Base-by-base conservation (phyloP, 164 flowering plant species). In the Aristolochia contorta region DNA sequence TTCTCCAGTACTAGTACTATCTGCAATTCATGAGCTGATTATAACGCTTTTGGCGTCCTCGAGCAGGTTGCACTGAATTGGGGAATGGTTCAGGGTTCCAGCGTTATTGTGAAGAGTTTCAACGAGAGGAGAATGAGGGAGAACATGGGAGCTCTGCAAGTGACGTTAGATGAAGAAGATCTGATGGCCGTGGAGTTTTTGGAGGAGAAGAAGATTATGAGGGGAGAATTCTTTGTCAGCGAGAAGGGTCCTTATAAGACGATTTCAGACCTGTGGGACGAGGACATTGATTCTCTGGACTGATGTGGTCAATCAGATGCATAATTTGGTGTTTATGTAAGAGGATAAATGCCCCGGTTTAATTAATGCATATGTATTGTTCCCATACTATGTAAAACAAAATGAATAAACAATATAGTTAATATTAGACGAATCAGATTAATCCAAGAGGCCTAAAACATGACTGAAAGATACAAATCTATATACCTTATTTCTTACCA, bases 31-130 rank as follows among this genome's bases (percentile, higher is more conserved):
- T n/a, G n/a, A n/a, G n/a, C n/a, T n/a, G n/a, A n/a, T n/a, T n/a
- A n/a, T n/a, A n/a, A n/a, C n/a, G n/a, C n/a, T n/a, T n/a, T n/a
- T 53, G 24, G 21, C 21, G 48, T 21, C 20, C 54, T 3, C 56
- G 1, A 65, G 47, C 60, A 86, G 94, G 87, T 87, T 65, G 91
- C 89, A 25, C 63, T 89, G 15, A 62, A 74, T 54, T 89, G 96
- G 96, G 93, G 92, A 33, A 14, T 86, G 60, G 80, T 83, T 37
- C 84, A 74, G 58, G 93, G 93, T 46, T 65, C 78, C 19, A 83
- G 87, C 65, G 82, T 83, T 64, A 80, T 89, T 0, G 81, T 72
- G 57, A 89, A 84, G 77, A 86, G 91, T 73, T 86, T 84, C 71
- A 80, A 79, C 61, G 33, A 63, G 15, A 65, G 63, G 6, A 78